Base-by-base conservation (phyloP, 1,284 basidiomycete species). In the Papiliotrema terrestris region DNA sequence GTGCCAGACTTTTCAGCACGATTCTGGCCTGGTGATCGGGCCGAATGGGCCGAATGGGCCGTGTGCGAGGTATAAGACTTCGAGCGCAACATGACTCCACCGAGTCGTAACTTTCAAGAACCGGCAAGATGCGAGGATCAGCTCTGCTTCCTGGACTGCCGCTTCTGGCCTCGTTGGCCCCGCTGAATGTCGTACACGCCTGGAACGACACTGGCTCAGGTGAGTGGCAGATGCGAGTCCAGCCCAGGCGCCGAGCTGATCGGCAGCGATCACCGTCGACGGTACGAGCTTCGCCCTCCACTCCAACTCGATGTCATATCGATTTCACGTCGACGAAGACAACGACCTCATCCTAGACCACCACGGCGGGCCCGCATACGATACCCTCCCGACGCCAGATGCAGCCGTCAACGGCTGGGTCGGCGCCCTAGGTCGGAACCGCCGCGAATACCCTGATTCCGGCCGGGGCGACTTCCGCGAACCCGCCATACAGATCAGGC, bases 391-490 rank as follows among this genome's bases (percentile, higher is more conserved):
- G 8, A 20, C n/a, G 11, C 35, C 17, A 11, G 41, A 42, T 11
- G 44, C 35, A 39, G 39, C 35, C 5, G 29, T 47, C 4, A 6
- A 20, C 25, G 62, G 60, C 19, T 58, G 59, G 57, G 54, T 38
- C 2, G 17, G 43, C 13, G 22, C 25, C 5, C 35, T 58, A 1
- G 51, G 41, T 1, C 46, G 54, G 20, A 9, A 23, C n/a, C 42
- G 46, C 15, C 58, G 67, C 29, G 69, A 72, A 54, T 60, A 62
- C 14, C 64, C 65, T 2, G 67, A 66, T 49, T 37, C 48, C 1
- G 69, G 69, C 1, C 53, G 63, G 13, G 65, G 67, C 9, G 69
- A 72, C 56, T 67, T 68, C 45, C 52, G 65, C 13, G 26, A 60
- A 6, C 69, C 69, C 1, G 68, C 67, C 0, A 44, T 67, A 8